These are phyloP conservation scores for Gossypium herbaceum DNA, from an alignment of 345 rosid species.

Conservation along the genomic window DNA sequence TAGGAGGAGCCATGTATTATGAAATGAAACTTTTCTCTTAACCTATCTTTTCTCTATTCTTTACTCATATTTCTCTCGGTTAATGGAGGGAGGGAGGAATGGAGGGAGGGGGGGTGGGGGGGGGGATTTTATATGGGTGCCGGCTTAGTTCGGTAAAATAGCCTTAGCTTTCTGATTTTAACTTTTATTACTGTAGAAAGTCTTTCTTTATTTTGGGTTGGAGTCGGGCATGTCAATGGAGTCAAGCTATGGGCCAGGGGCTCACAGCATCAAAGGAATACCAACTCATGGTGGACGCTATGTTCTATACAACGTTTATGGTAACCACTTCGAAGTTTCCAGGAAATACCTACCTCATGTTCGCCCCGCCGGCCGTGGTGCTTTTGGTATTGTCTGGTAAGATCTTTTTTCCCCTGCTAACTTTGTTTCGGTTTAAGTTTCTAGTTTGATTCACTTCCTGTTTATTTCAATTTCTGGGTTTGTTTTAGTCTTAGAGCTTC, in stretches of 20 bases:
- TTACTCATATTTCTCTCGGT: too few species aligned
- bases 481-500: not conserved
- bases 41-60: too few species aligned
- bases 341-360: constrained; percentile 91
- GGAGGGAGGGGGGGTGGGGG: rapidly evolving
- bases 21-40: too few species aligned
- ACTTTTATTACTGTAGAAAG: not conserved
- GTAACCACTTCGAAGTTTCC: constrained; percentile 52
- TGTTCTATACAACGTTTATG: not conserved
- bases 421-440: not conserved
- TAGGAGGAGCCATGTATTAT: too few species aligned
- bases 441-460: not conserved
- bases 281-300: not conserved
- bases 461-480: not conserved
- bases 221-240: not conserved
- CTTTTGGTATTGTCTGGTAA: too few species aligned
- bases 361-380: constrained; percentile 93
- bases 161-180: too few species aligned
- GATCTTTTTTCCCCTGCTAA: constrained; percentile 18
- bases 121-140: too few species aligned
- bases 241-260: not conserved
- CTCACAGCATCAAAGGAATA: not conserved
- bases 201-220: not conserved
- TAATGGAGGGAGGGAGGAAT: too few species aligned
- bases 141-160: too few species aligned